Conservation (phyloP, 2,329 filamentous ascomycete genomes). For the Harringtonia lauricola region DNA sequence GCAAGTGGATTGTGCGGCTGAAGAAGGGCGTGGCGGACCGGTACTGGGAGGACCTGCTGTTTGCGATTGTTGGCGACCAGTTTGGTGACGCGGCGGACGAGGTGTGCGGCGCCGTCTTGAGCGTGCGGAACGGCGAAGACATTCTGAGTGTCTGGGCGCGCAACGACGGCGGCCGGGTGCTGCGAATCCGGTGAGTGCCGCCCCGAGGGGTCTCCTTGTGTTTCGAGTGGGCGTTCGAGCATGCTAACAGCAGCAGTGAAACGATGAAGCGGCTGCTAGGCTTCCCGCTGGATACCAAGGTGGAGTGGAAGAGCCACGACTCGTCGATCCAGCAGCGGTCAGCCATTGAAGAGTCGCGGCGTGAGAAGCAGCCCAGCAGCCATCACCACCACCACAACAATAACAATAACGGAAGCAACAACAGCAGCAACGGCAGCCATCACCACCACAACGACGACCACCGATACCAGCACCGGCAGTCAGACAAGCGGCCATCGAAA, state of each 20-base stretch:
- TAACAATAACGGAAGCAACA: slow-evolving; percentile 18
- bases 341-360: slow-evolving; percentile 81
- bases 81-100: slow-evolving; percentile 89
- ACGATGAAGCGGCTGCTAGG: slow-evolving; percentile 84
- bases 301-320: slow-evolving; percentile 94
- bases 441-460: not conserved
- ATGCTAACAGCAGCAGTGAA: slow-evolving; percentile 46
- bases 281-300: slow-evolving; percentile 78
- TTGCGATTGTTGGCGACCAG: slow-evolving; percentile 87
- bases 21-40: slow-evolving; percentile 96
- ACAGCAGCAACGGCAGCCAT: slow-evolving; percentile 11
- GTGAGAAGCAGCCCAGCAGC: slow-evolving; percentile 58
- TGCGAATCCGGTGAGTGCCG: slow-evolving; percentile 90
- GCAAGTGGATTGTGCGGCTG: slow-evolving; percentile 93
- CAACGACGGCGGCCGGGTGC: slow-evolving; percentile 82
- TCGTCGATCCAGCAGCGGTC: slow-evolving; percentile 88
- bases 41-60: slow-evolving; percentile 90
- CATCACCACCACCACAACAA: slow-evolving; percentile 23
- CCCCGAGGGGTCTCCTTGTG: not conserved
- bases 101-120: slow-evolving; percentile 88
- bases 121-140: slow-evolving; percentile 89
- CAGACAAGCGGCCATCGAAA: slow-evolving; percentile 8
- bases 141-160: slow-evolving; percentile 97
- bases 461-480: slow-evolving; percentile 3
- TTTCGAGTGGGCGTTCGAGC: slow-evolving; percentile 12